Conservation (phyloP, 805 yeast genomes). For the Saturnispora quitensis region DNA sequence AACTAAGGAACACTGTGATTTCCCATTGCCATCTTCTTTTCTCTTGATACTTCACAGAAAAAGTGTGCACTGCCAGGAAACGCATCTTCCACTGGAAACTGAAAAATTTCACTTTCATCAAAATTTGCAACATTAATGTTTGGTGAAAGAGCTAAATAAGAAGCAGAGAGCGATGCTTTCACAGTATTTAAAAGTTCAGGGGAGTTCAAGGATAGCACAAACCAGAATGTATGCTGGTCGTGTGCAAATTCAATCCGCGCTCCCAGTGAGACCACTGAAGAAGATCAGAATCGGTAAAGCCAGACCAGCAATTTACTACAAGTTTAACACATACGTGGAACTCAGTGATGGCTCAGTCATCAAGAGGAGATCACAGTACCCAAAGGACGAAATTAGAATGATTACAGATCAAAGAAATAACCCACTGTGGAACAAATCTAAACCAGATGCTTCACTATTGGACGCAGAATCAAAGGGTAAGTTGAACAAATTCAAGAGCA, state of each 20-base stretch:
- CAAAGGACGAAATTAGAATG: constrained; percentile 77
- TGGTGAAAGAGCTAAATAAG: not conserved
- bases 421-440: constrained; percentile 81
- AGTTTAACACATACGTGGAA: constrained; percentile 83
- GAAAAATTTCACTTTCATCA: not conserved
- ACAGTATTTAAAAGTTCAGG: not conserved
- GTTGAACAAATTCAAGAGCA: constrained; percentile 64
- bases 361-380: constrained; percentile 74
- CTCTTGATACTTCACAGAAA: not conserved
- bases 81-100: not conserved
- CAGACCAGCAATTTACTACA: constrained; percentile 87
- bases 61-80: not conserved
- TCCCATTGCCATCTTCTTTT: not conserved
- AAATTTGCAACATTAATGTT: not conserved
- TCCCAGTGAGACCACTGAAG: constrained; percentile 49
- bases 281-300: constrained; percentile 74
- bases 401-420: constrained; percentile 83
- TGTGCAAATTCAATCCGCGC: constrained; percentile 20
- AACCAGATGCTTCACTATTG: constrained; percentile 61
- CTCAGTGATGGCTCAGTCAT: constrained; percentile 91
- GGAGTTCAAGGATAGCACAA: constrained; percentile 1
- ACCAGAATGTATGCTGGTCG: constrained; percentile 25
- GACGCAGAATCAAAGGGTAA: constrained; percentile 84
- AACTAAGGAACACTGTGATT: not conserved
- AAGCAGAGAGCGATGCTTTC: not conserved